Percentiles rank a stretch among this genome's conserved stretches.
Conservation (phyloP, 2,329 filamentous ascomycete species). For the Coniella vitis region DNA sequence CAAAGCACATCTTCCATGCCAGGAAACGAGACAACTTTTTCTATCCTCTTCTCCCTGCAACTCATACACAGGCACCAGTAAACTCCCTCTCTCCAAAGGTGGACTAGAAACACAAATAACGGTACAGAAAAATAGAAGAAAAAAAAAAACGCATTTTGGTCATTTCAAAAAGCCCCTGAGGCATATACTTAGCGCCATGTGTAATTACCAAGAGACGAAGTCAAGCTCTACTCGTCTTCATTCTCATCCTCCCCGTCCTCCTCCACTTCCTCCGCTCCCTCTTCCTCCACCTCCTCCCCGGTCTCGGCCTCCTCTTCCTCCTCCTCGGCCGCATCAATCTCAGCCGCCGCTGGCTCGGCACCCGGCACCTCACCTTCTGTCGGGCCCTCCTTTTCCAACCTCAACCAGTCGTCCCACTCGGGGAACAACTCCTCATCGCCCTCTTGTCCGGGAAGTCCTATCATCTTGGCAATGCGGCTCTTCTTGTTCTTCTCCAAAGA, state of each 20-base stretch:
- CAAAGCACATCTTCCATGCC: no score
- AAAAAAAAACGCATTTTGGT: neutral
- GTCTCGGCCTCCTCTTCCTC: slow-evolving; percentile 14
- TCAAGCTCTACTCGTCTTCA: slow-evolving; percentile 13
- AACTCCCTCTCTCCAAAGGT: neutral
- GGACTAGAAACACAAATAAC: no score
- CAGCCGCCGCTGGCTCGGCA: slow-evolving; percentile 22
- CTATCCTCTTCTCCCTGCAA: no score
- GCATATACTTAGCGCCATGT: neutral
- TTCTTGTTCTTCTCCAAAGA: slow-evolving; percentile 79
- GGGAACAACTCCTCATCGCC: slow-evolving; percentile 87
- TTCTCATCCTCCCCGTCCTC: slow-evolving; percentile 9
- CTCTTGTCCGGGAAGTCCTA: slow-evolving; percentile 63
- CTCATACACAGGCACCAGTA: no score
- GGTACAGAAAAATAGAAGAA: neutral
- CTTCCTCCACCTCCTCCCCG: slow-evolving; percentile 9
- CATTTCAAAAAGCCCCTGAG: neutral
- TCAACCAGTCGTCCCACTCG: slow-evolving; percentile 88
- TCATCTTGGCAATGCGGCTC: slow-evolving; percentile 71
- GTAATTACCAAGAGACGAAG: neutral
- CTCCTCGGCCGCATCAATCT: slow-evolving; percentile 17
- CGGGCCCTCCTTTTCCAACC: slow-evolving; percentile 67
- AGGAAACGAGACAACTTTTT: no score
- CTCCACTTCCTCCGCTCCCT: slow-evolving; percentile 3
- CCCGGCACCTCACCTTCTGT: slow-evolving; percentile 21